Conservation (phyloP, 164 flowering plant genomes). For the Magnolia officinalis region DNA sequence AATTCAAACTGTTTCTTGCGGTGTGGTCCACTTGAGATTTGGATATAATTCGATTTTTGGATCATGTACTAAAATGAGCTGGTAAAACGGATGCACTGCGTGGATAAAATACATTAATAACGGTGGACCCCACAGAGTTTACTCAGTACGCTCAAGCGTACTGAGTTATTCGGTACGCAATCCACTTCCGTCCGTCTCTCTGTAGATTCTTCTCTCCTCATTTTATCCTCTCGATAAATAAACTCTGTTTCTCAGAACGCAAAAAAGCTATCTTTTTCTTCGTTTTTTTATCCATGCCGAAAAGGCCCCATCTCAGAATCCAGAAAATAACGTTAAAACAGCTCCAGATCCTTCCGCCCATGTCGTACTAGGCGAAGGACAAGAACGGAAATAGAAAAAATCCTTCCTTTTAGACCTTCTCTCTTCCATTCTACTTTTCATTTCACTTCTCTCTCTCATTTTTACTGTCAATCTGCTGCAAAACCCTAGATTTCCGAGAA, state of each 20-base stretch:
- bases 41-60: too few species aligned
- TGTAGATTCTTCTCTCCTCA: not conserved
- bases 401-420: not conserved
- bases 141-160: too few species aligned
- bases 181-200: not conserved
- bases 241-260: not conserved
- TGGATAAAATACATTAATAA: too few species aligned
- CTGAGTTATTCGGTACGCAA: not conserved
- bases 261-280: not conserved
- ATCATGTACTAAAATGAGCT: too few species aligned
- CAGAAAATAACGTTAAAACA: not conserved
- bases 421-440: not conserved
- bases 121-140: not conserved
- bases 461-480: not conserved
- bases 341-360: not conserved
- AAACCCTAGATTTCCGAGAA: not conserved
- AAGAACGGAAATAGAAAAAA: not conserved
- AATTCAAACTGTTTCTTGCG: too few species aligned
- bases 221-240: not conserved
- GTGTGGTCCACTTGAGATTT: too few species aligned
- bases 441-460: not conserved
- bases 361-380: not conserved
- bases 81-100: too few species aligned
- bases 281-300: not conserved
- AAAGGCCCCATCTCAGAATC: not conserved